Conservation (phyloP, 352 stramenopile species). For the Blastocystis sp. region DNA sequence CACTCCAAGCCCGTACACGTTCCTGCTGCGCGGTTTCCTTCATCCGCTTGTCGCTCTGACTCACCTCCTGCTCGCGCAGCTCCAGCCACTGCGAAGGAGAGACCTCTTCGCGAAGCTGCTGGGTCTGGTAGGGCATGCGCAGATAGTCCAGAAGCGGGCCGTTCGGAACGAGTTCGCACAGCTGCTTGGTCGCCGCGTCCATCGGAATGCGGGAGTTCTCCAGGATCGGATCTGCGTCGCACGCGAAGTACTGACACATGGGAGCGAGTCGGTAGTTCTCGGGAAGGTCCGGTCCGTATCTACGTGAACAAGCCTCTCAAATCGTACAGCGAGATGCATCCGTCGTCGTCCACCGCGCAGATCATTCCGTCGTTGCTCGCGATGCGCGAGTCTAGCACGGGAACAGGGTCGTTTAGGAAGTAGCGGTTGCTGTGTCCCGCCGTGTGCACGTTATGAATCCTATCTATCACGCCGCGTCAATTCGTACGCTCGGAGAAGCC, state of each 20-base stretch:
- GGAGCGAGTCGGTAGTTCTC: background rate
- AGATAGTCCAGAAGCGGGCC: slow-evolving; percentile 19
- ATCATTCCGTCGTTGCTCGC: background rate
- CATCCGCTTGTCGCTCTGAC: background rate
- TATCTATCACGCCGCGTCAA: background rate
- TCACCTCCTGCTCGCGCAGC: background rate
- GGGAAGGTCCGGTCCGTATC: background rate
- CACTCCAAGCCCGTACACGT: background rate
- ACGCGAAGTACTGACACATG: slow-evolving; percentile 30
- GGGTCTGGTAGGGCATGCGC: slow-evolving; percentile 20
- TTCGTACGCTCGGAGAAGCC: background rate
- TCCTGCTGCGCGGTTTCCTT: slow-evolving; percentile 9
- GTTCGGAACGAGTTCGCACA: background rate
- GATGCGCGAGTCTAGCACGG: slow-evolving; percentile 14
- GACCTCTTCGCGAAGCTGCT: background rate
- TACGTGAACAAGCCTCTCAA: background rate
- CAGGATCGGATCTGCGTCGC: background rate
- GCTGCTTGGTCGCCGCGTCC: background rate
- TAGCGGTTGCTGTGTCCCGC: slow-evolving; percentile 47
- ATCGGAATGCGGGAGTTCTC: background rate
- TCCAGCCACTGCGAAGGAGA: background rate
- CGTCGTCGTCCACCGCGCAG: slow-evolving; percentile 19
- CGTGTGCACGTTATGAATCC: background rate
- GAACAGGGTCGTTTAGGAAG: slow-evolving; percentile 32
- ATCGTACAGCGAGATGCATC: background rate